Percentiles rank a stretch among this genome's conserved stretches.
These are phyloP conservation scores for Aspergillus pseudoviridinutans DNA, from an alignment of 2,329 filamentous ascomycete species.

Conservation along the genomic window DNA sequence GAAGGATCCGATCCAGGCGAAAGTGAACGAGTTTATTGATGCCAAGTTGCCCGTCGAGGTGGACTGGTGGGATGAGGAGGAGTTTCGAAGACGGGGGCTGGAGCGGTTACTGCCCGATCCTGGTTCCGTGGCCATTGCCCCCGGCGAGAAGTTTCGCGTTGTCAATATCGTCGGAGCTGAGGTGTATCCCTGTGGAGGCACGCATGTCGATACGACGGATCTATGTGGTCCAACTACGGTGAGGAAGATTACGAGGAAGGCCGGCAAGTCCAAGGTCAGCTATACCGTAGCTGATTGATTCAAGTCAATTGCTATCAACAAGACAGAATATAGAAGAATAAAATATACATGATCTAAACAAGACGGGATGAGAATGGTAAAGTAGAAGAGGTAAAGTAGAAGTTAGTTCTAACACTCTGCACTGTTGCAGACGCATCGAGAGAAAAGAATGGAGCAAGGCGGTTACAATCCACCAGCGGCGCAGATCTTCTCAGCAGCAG, in stretches of 20 bases:
- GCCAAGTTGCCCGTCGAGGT: conserved; percentile 58
- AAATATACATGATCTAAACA: neutral
- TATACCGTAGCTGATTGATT: conserved; percentile 31
- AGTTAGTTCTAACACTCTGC: neutral
- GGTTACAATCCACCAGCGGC: neutral
- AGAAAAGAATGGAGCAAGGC: no score
- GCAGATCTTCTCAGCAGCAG: neutral
- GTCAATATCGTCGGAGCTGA: conserved; percentile 66
- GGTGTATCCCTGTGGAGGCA: conserved; percentile 71
- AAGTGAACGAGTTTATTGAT: conserved; percentile 56
- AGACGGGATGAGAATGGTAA: neutral
- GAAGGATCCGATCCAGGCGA: conserved; percentile 59
- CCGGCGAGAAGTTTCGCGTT: conserved; percentile 59
- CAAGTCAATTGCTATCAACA: neutral
- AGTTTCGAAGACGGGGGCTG: conserved; percentile 53
- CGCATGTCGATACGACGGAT: conserved; percentile 62
- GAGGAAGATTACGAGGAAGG: conserved; percentile 63
- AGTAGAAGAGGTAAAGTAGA: neutral
- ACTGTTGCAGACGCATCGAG: no score
- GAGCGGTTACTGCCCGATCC: conserved; percentile 55
- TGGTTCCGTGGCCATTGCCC: conserved; percentile 36
- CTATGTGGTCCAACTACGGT: conserved; percentile 56
- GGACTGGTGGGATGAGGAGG: conserved; percentile 64
- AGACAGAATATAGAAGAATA: neutral
- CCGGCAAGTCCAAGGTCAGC: conserved; percentile 58